Conservation (phyloP, 495 filamentous ascomycete species). For the Penicillium tannophilum region DNA sequence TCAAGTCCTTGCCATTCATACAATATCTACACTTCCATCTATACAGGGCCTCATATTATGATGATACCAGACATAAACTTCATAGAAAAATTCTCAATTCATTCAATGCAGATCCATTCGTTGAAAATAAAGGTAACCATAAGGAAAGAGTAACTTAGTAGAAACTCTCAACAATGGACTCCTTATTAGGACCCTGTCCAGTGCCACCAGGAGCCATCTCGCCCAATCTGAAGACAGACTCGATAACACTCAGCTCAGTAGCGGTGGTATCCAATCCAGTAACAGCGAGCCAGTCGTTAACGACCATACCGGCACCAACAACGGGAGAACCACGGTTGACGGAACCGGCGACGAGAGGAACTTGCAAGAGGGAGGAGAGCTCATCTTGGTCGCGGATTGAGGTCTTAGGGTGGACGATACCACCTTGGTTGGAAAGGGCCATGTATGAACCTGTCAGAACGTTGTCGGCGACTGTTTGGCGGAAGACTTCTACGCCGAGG, state of each 20-base stretch:
- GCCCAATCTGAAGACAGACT: conserved; percentile 90
- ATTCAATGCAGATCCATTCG: background rate
- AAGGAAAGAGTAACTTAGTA: conserved; percentile 59
- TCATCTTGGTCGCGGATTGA: conserved; percentile 97
- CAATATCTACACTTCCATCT: background rate
- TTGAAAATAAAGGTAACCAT: too few relatives aligned
- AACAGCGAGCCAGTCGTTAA: conserved; percentile 99
- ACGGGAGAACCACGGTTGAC: conserved; percentile 91
- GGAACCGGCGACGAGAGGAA: conserved; percentile 90
- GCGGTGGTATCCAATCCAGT: conserved; percentile 95
- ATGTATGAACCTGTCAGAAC: conserved; percentile 96
- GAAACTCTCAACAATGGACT: conserved; percentile 97
- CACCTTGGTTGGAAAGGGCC: conserved; percentile 92
- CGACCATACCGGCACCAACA: conserved; percentile 98
- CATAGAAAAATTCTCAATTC: background rate
- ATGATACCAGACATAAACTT: too few relatives aligned
- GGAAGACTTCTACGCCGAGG: conserved; percentile 96
- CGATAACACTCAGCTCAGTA: conserved; percentile 92
- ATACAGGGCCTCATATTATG: too few relatives aligned
- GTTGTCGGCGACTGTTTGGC: conserved; percentile 96
- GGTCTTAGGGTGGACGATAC: conserved; percentile 96
- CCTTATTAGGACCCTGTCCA: conserved; percentile 79
- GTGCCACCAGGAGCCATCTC: conserved; percentile 59
- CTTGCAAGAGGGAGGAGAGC: conserved; percentile 88
- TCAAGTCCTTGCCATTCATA: background rate